Conservation (phyloP, 371 early-diverging fungal genomes). For the Mucor indicus region DNA sequence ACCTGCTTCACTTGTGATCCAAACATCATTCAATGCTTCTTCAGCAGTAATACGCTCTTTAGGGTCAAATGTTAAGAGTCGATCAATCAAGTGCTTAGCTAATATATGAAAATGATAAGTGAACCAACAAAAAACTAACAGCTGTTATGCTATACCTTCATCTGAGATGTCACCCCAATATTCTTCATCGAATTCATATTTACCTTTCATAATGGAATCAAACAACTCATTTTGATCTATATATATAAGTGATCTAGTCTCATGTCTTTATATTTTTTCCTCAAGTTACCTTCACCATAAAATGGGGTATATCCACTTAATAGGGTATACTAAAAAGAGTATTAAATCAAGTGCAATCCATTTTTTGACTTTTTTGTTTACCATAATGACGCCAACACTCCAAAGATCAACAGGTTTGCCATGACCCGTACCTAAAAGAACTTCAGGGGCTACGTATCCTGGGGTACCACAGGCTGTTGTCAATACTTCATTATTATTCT, state of each 20-base stretch:
- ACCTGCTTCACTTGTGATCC: conserved; percentile 38
- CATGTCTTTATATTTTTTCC: conserved; percentile 4
- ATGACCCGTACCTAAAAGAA: conserved; percentile 63
- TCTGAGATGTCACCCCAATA: conserved; percentile 77
- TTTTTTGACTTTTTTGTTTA: too few relatives aligned
- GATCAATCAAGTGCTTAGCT: conserved; percentile 80
- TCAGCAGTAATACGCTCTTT: conserved; percentile 66
- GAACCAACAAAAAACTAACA: too few relatives aligned
- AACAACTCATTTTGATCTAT: conserved; percentile 57
- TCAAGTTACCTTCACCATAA: conserved; percentile 55
- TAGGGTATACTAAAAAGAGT: conserved; percentile 57
- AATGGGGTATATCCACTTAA: conserved; percentile 87
- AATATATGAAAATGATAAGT: conserved; percentile 1
- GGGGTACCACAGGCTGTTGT: conserved; percentile 82
- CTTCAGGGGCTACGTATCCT: conserved; percentile 87
- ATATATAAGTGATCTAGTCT: neutral
- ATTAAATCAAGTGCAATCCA: neutral
- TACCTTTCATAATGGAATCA: conserved; percentile 58
- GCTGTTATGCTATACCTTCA: conserved; percentile 32
- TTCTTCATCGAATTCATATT: conserved; percentile 69
- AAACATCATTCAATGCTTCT: conserved; percentile 70
- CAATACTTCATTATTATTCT: conserved; percentile 55
- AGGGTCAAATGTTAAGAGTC: conserved; percentile 69
- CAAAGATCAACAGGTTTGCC: conserved; percentile 80
- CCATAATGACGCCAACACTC: conserved; percentile 87